Conservation (phyloP, 352 stramenopile genomes). For the Nothophytophthora sp. region DNA sequence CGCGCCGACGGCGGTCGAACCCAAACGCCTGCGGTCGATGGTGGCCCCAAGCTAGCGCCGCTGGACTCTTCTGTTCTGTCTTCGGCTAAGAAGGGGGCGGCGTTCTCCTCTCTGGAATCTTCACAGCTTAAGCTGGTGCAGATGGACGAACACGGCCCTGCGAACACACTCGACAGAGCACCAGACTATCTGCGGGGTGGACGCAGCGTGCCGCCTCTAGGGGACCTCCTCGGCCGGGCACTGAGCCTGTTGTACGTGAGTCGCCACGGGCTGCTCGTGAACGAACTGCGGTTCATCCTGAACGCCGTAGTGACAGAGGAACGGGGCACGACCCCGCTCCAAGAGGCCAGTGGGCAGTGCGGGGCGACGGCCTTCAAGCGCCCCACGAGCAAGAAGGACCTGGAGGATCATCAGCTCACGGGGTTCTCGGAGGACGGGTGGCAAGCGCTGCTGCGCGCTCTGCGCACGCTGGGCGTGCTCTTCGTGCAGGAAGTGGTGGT, state of each 20-base stretch:
- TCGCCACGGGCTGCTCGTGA: conserved; percentile 86
- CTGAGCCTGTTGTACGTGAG: conserved; percentile 89
- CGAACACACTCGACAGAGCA: conserved; percentile 8
- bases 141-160: conserved; percentile 31
- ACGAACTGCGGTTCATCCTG: conserved; percentile 84
- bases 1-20: conserved; percentile 7
- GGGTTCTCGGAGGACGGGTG: conserved; percentile 75
- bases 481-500: conserved; percentile 87
- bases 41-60: background rate
- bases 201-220: conserved; percentile 50
- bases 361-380: conserved; percentile 15
- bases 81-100: background rate
- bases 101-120: conserved; percentile 6
- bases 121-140: conserved; percentile 7
- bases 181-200: conserved; percentile 72
- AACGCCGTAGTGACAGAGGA: conserved; percentile 60
- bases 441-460: conserved; percentile 67
- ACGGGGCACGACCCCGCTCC: conserved; percentile 13
- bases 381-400: conserved; percentile 14
- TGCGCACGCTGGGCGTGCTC: conserved; percentile 74
- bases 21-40: conserved; percentile 4
- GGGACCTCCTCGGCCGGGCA: conserved; percentile 71
- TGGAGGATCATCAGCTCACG: conserved; percentile 24
- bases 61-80: conserved; percentile 6
- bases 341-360: conserved; percentile 13